Percentiles rank a stretch among this genome's conserved stretches.
These are phyloP conservation scores for Xylaria sp. DNA, from an alignment of 2,329 filamentous ascomycete genomes.

Conservation along the genomic window DNA sequence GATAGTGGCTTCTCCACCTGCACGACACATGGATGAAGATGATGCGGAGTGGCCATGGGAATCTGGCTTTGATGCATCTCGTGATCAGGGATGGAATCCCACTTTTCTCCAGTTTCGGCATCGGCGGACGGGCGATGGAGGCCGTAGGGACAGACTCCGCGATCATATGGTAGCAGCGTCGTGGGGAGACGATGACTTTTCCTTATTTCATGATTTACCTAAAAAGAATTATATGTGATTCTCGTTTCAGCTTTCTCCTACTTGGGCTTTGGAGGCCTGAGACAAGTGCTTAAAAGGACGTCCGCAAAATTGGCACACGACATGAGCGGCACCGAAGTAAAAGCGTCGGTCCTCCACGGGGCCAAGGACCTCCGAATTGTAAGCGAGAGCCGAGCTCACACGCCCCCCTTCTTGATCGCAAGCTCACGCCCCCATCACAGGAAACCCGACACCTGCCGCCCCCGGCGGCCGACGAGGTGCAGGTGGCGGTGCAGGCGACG, in stretches of 20 bases:
- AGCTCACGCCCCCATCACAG: constrained; percentile 41
- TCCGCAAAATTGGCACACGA: neutral
- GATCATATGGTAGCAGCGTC: neutral
- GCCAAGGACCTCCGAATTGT: constrained; percentile 54
- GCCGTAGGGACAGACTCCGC: neutral
- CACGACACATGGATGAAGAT: neutral
- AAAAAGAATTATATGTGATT: neutral
- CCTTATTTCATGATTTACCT: neutral
- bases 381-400: constrained; percentile 29
- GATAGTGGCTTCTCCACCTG: constrained; percentile 8
- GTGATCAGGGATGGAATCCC: neutral
- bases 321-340: constrained; percentile 38
- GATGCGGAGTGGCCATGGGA: neutral
- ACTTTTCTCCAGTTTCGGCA: neutral
- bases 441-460: constrained; percentile 57
- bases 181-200: neutral
- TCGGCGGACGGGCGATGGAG: neutral
- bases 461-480: constrained; percentile 60
- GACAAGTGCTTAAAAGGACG: neutral
- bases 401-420: neutral
- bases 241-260: neutral
- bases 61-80: neutral
- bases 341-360: constrained; percentile 58
- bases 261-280: neutral
- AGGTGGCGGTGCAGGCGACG: constrained; percentile 62